Percentiles rank a stretch among this genome's conserved stretches.
Evolutionary conservation across 768 basidiomycete species (phyloP).

Genomic region (Suillus sp.): DNA sequence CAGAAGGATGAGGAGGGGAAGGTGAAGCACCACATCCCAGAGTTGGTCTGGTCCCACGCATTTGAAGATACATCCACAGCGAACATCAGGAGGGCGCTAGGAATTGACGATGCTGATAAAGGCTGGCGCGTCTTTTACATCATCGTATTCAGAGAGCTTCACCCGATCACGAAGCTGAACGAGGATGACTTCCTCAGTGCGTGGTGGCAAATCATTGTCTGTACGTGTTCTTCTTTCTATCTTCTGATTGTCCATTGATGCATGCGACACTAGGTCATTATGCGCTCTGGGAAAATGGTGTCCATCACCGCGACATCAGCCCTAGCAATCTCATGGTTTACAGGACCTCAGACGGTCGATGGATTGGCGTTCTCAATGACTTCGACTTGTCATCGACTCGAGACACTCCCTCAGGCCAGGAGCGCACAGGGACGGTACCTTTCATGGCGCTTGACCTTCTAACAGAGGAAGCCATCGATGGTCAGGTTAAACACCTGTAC

Average conservation of each 20-base stretch:
- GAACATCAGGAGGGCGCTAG: not conserved
- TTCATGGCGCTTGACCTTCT: slow-evolving; percentile 16
- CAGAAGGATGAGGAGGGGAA: not conserved
- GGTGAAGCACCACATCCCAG: not conserved
- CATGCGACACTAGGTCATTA: slow-evolving; percentile 9
- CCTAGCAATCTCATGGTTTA: slow-evolving; percentile 14
- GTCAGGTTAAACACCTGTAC: not conserved
- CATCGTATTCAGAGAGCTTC: slow-evolving; percentile 8
- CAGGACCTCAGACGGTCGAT: not conserved
- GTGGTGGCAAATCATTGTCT: slow-evolving; percentile 12
- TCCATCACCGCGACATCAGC: slow-evolving; percentile 13
- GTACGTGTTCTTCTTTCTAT: not conserved
- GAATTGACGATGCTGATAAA: not conserved
- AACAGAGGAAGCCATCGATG: not conserved
- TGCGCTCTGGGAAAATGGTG: not conserved
- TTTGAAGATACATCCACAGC: not conserved
- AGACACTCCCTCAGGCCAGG: not conserved
- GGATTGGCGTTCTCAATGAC: slow-evolving; percentile 16
- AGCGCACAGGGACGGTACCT: slow-evolving; percentile 16
- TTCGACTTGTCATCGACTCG: slow-evolving; percentile 9
- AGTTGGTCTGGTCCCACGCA: not conserved
- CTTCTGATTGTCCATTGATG: too few species aligned
- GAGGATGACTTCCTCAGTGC: not conserved
- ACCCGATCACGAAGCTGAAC: slow-evolving; percentile 4
- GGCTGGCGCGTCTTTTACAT: slow-evolving; percentile 15